Conservation (phyloP, 176 grass and related monocot genomes). For the Bolboschoenus planiculmis region DNA sequence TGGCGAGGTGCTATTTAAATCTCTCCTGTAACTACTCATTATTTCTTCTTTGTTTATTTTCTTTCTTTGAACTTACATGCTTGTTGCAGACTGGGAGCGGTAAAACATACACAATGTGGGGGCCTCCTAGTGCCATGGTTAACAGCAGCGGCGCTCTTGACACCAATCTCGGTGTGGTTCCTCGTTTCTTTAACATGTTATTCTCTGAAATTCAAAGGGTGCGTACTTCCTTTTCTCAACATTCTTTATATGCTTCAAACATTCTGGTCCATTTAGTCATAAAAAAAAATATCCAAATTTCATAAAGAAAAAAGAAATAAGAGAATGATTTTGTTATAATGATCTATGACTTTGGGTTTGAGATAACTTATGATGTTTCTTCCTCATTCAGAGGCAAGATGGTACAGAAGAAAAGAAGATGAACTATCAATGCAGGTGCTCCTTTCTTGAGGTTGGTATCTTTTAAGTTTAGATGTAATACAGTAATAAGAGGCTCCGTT, state of each 20-base stretch:
- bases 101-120: constrained; percentile 98
- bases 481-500: neutral
- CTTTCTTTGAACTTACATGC: constrained; percentile 2
- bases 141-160: constrained; percentile 29
- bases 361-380: constrained; percentile 10
- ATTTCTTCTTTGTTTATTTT: neutral
- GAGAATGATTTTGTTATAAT: constrained; percentile 2
- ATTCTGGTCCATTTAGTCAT: neutral
- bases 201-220: constrained; percentile 72
- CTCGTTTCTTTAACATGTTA: constrained; percentile 75
- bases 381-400: constrained; percentile 45
- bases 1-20: constrained; percentile 50
- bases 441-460: constrained; percentile 74
- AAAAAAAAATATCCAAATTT: neutral
- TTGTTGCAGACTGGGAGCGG: constrained; percentile 64
- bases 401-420: constrained; percentile 50
- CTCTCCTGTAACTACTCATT: neutral
- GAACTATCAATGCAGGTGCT: constrained; percentile 80
- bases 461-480: neutral
- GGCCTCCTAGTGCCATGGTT: constrained; percentile 73
- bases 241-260: neutral
- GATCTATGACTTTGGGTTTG: neutral
- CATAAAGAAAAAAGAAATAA: neutral
- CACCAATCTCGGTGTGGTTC: constrained; percentile 45
- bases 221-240: constrained; percentile 3